These are phyloP conservation scores for Rutstroemia sp. DNA, from an alignment of 2,329 filamentous ascomycete species.

Conservation along the genomic window DNA sequence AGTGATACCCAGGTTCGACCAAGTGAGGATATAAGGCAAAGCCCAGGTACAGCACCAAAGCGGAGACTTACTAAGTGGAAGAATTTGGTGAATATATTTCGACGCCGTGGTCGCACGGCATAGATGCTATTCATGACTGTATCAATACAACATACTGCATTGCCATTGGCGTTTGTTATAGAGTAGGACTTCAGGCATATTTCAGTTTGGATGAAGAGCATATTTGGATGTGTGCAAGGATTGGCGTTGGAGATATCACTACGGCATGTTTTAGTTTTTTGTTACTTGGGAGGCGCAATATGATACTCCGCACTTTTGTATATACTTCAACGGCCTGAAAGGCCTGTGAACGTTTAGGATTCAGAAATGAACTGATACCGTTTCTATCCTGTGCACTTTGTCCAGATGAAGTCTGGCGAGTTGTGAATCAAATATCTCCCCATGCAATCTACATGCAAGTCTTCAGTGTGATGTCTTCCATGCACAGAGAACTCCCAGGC, in stretches of 20 bases:
- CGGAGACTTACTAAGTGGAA: conserved; percentile 24
- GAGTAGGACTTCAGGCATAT: not conserved
- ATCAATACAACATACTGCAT: conserved; percentile 4
- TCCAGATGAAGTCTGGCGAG: too few species aligned
- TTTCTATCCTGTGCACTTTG: not conserved
- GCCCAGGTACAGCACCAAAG: conserved; percentile 9
- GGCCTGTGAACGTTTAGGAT: not conserved
- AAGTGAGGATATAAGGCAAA: not conserved
- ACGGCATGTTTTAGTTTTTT: conserved; percentile 3
- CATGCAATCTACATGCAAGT: too few species aligned
- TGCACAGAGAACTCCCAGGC: too few species aligned
- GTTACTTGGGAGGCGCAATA: not conserved
- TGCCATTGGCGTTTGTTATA: conserved; percentile 1
- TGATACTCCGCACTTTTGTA: not conserved
- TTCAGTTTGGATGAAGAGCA: not conserved
- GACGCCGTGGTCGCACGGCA: conserved; percentile 9
- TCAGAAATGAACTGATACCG: not conserved
- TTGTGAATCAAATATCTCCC: too few species aligned
- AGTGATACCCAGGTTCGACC: not conserved
- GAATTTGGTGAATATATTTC: conserved; percentile 23
- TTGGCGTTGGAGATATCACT: conserved; percentile 10
- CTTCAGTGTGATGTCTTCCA: too few species aligned
- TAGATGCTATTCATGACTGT: not conserved
- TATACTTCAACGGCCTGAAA: not conserved
- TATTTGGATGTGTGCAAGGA: conserved; percentile 4